Percentiles rank a stretch among this genome's conserved stretches.
These are phyloP conservation scores for Penicillium sumatraense DNA, from an alignment of 2,329 filamentous ascomycete species.

Conservation along the genomic window DNA sequence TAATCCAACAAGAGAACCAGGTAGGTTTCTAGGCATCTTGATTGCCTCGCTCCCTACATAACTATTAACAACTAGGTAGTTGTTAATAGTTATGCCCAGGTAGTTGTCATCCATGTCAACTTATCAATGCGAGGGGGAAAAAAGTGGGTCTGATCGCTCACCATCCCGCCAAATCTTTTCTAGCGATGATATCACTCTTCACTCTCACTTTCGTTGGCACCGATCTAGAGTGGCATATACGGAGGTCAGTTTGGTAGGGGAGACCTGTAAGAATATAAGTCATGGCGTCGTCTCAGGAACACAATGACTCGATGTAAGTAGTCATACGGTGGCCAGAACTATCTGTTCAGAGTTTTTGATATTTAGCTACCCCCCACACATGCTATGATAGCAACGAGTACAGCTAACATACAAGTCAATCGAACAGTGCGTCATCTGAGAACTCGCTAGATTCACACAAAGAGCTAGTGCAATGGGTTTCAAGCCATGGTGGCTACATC, in stretches of 20 bases:
- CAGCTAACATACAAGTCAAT: constrained; percentile 16
- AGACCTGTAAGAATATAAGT: background rate
- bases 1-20: no score
- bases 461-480: constrained; percentile 39
- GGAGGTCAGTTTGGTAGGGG: background rate
- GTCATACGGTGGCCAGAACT: no score
- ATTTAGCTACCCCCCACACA: constrained; percentile 6
- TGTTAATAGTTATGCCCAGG: no score
- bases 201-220: background rate
- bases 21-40: no score
- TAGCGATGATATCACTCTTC: constrained; percentile 16
- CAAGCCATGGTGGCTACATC: constrained; percentile 36
- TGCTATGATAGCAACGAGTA: background rate
- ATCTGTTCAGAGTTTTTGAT: background rate
- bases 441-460: constrained; percentile 31
- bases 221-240: background rate
- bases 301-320: no score
- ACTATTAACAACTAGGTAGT: no score
- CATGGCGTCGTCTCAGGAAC: constrained; percentile 35
- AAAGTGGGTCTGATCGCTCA: constrained; percentile 27
- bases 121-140: no score
- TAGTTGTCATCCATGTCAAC: background rate
- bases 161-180: constrained; percentile 28
- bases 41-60: no score
- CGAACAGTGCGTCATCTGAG: no score